Percentiles rank a stretch among this genome's conserved stretches.
Evolutionary conservation across 2,329 filamentous ascomycete genomes (phyloP).

Genomic region (Phaeosphaeria sp.): DNA sequence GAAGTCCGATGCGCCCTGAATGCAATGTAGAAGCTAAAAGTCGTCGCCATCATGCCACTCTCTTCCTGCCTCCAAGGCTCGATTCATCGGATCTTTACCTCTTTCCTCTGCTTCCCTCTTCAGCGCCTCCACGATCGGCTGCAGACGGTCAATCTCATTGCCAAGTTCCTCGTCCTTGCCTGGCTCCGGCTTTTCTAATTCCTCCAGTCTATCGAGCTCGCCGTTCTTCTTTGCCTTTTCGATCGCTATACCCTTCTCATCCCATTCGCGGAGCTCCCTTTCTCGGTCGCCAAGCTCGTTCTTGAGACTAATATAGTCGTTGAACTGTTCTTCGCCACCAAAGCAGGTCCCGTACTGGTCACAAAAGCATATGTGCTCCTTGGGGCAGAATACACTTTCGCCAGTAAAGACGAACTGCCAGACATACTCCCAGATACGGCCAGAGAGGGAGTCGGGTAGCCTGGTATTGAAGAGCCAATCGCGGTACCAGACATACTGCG

Average conservation of each 20-base stretch:
- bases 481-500: conserved; percentile 63
- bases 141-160: conserved; percentile 53
- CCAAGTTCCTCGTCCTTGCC: conserved; percentile 54
- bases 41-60: conserved; percentile 63
- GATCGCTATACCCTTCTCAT: conserved; percentile 43
- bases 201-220: conserved; percentile 37
- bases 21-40: conserved; percentile 48
- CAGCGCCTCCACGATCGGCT: conserved; percentile 50
- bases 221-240: conserved; percentile 37
- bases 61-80: conserved; percentile 61
- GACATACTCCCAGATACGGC: conserved; percentile 68
- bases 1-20: neutral
- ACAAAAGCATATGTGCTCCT: conserved; percentile 66
- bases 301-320: conserved; percentile 57
- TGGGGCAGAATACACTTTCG: conserved; percentile 55
- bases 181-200: conserved; percentile 46
- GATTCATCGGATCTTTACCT: conserved; percentile 58
- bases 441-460: conserved; percentile 62
- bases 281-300: conserved; percentile 51
- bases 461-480: conserved; percentile 67
- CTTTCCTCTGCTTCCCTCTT: conserved; percentile 56
- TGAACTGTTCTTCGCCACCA: conserved; percentile 56
- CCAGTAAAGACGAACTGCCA: conserved; percentile 69
- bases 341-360: conserved; percentile 70
- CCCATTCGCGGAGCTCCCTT: conserved; percentile 52